Conservation (phyloP, 2,329 filamentous ascomycete genomes). For the Trichophyton benhamiae region DNA sequence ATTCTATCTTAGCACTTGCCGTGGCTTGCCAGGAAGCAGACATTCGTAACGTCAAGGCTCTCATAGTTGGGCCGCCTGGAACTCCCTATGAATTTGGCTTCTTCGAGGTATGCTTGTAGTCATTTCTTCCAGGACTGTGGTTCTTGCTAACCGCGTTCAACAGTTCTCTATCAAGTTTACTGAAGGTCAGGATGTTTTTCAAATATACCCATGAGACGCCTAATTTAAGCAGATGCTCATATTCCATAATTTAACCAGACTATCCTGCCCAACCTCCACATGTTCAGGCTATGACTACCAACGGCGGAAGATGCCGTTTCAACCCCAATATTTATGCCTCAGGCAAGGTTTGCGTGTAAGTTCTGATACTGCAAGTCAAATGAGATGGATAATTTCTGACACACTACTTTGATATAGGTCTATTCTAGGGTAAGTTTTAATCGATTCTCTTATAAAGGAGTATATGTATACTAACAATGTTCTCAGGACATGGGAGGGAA, state of each 20-base stretch:
- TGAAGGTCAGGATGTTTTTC: conserved; percentile 42
- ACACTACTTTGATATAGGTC: conserved; percentile 43
- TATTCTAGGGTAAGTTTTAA: conserved; percentile 58
- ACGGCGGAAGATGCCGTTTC: conserved; percentile 76
- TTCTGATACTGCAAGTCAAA: conserved; percentile 14
- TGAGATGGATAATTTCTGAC: conserved; percentile 12
- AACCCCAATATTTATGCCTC: conserved; percentile 92
- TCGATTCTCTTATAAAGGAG: neutral
- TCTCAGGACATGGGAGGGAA: conserved; percentile 73
- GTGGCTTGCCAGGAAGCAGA: conserved; percentile 80
- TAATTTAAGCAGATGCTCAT: neutral
- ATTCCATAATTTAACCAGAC: conserved; percentile 39
- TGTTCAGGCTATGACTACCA: conserved; percentile 67
- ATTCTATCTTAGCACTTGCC: conserved; percentile 53
- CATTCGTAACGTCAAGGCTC: conserved; percentile 71
- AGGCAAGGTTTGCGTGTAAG: conserved; percentile 85
- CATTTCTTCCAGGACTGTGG: neutral
- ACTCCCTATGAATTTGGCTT: conserved; percentile 96
- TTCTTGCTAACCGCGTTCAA: neutral
- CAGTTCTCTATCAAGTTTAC: conserved; percentile 68
- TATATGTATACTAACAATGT: conserved; percentile 27
- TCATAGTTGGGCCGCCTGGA: conserved; percentile 86
- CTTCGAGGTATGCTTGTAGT: conserved; percentile 58
- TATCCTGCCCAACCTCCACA: conserved; percentile 59
- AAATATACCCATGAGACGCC: neutral